Evolutionary conservation across 2,329 filamentous ascomycete genomes (phyloP), one percentile per base, ranked within the genome.

Genomic region (Salinomyces thailandicus): DNA sequence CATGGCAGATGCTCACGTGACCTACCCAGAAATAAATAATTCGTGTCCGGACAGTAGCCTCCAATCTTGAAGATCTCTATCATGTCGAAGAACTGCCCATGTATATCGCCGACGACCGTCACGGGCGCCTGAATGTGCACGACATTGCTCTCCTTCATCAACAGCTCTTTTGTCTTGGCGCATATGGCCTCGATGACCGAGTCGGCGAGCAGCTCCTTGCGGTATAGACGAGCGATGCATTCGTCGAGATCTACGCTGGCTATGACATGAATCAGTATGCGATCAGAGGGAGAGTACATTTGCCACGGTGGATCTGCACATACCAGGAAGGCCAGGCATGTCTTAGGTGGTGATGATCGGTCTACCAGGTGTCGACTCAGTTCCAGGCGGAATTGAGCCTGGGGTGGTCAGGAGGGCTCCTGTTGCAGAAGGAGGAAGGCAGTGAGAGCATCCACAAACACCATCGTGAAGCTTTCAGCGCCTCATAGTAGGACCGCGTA

Each of bases 101-200:
- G 91, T 50, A 98, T 98, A 61, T 98, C 91, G 48, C 91, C 91
- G 26, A 98, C 91, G 7, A 98, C 91, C 12, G 91, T 98, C 41
- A 98, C 85, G 2, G 91, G 91, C 19, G 91, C 87, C 52, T 79
- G 78, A 45, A 98, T 93, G 62, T 98, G 91, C 42, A 98, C 91
- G 45, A 98, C 91, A 65, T 98, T 98, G 74, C 89, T 96, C 76
- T 98, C 91, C 59, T 93, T 89, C 91, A 98, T 98, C 51, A 98
- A 74, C 51, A 98, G 72, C 69, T 98, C 91, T 60, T 98, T 98
- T 15, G 93, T 91, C 63, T 98, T 98, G 62, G 91, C 87, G 68
- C 91, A 98, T 77, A 98, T 89, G 55, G 91, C 91, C 68, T 98
- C 91, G 63, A 98, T 89, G 49, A 98, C 87, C 28, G 89, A 94